phyloP scores from a whole-genome alignment of 208 protist species.

The Leishmania major region DNA sequence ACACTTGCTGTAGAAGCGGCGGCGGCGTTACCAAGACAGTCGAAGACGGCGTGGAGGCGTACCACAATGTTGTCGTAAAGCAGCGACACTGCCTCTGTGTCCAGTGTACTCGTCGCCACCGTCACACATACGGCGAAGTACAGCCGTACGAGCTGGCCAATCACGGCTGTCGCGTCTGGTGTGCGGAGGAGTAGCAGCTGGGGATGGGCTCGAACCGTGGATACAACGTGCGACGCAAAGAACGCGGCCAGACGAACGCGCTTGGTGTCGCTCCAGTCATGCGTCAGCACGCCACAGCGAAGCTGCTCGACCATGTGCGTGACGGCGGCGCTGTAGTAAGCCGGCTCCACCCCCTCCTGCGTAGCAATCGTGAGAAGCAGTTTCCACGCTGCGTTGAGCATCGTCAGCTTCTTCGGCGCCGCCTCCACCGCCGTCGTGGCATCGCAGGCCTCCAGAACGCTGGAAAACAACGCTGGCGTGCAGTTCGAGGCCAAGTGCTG shows the following conservation, averaged over 20 bases:
- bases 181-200: constrained; percentile 21
- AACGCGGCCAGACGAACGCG: constrained; percentile 60
- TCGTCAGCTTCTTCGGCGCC: constrained; percentile 38
- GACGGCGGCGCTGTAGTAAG: constrained; percentile 34
- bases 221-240: constrained; percentile 72
- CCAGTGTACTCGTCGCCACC: constrained; percentile 43
- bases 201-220: constrained; percentile 57
- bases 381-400: constrained; percentile 77
- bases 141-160: constrained; percentile 42
- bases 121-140: constrained; percentile 54
- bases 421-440: constrained; percentile 24
- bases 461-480: constrained; percentile 40
- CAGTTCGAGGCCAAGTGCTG: constrained; percentile 29
- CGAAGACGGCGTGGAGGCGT: constrained; percentile 53
- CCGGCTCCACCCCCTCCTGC: constrained; percentile 17
- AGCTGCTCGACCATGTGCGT: constrained; percentile 70
- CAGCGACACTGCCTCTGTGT: constrained; percentile 25
- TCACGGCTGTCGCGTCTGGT: constrained; percentile 12
- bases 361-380: constrained; percentile 54
- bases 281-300: constrained; percentile 56
- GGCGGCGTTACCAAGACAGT: constrained; percentile 42
- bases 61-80: constrained; percentile 51
- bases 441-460: constrained; percentile 48
- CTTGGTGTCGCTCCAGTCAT: constrained; percentile 74
- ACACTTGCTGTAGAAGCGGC: background rate